phyloP scores from a whole-genome alignment of 106 monocot genomes.

The Agapanthus africanus region DNA sequence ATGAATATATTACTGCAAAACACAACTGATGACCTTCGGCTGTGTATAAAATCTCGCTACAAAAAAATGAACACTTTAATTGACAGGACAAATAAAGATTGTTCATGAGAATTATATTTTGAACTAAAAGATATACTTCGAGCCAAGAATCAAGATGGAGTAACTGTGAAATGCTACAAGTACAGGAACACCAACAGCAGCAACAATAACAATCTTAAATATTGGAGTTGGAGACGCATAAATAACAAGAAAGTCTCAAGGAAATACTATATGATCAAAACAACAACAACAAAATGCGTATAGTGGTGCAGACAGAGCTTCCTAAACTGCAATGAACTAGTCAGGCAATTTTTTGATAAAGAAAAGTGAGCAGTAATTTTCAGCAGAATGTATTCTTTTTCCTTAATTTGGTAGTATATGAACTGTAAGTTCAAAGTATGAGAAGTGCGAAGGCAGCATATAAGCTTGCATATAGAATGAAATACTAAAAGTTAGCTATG shows the following conservation, averaged over 20 bases:
- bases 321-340: not conserved
- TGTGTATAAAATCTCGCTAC: not conserved
- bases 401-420: no score
- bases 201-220: not conserved
- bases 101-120: not conserved
- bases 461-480: not conserved
- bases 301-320: not conserved
- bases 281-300: not conserved
- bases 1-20: not conserved
- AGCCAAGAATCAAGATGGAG: no score
- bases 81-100: not conserved
- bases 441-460: not conserved
- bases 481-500: not conserved
- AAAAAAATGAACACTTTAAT: no score
- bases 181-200: not conserved
- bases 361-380: not conserved
- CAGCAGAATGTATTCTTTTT: no score
- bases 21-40: not conserved
- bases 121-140: not conserved
- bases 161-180: no score
- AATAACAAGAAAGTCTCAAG: no score
- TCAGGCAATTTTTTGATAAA: not conserved
- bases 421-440: not conserved
- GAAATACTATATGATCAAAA: not conserved
- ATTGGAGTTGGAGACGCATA: not conserved